Percentiles rank a stretch among this genome's conserved stretches.
phyloP scores from a whole-genome alignment of 2,329 filamentous ascomycete genomes.

The Leptodontidium sp. region DNA sequence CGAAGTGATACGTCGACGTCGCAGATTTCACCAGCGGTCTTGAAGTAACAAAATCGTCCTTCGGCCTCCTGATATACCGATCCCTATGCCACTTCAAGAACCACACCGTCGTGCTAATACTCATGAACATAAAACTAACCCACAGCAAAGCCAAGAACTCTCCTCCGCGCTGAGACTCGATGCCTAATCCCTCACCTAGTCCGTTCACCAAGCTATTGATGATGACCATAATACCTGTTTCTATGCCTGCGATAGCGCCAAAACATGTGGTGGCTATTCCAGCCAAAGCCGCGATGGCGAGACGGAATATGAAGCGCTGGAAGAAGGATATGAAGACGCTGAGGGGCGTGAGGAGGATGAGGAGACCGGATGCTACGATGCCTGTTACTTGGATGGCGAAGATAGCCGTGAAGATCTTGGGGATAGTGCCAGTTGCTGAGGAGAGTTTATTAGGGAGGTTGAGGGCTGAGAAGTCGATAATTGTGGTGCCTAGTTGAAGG shows the following conservation, averaged over 20 bases:
- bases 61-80: slow-evolving; percentile 1
- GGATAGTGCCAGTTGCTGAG: slow-evolving; percentile 7
- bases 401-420: slow-evolving; percentile 20
- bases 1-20: neutral
- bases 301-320: slow-evolving; percentile 10
- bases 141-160: slow-evolving; percentile 25
- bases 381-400: slow-evolving; percentile 33
- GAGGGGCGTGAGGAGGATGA: slow-evolving; percentile 31
- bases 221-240: slow-evolving; percentile 21
- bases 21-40: neutral
- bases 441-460: slow-evolving; percentile 33
- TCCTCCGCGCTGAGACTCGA: slow-evolving; percentile 21
- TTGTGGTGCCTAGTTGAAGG: slow-evolving; percentile 30
- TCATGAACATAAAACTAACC: slow-evolving; percentile 30
- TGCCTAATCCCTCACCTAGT: slow-evolving; percentile 26
- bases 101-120: slow-evolving; percentile 19
- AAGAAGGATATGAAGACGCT: slow-evolving; percentile 26
- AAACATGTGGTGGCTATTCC: slow-evolving; percentile 11
- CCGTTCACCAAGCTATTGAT: slow-evolving; percentile 11
- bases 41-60: neutral
- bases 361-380: slow-evolving; percentile 26
- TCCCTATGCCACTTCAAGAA: slow-evolving; percentile 22
- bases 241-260: slow-evolving; percentile 2
- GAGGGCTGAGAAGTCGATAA: slow-evolving; percentile 35
- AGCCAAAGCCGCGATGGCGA: slow-evolving; percentile 14